Evolutionary conservation across 768 basidiomycete species (phyloP).

Genomic region (Lentinula detonsa): DNA sequence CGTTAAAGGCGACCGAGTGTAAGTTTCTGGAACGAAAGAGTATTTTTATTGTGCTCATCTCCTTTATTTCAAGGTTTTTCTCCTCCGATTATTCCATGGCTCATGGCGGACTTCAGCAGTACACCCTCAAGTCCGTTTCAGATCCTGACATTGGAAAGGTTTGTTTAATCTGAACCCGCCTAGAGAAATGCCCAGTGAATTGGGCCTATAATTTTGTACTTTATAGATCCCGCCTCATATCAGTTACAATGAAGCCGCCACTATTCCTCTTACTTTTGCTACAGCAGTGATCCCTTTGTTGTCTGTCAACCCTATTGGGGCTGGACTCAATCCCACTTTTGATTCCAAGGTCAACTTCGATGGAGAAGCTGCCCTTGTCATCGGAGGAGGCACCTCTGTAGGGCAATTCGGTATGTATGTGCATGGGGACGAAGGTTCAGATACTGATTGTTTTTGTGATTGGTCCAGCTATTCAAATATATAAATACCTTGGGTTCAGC

Average conservation of each 20-base stretch:
- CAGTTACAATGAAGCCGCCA: conserved; percentile 42
- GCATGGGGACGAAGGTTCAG: no score
- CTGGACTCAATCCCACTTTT: conserved; percentile 34
- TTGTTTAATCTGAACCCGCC: not conserved
- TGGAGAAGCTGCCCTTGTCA: conserved; percentile 37
- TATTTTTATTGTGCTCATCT: no score
- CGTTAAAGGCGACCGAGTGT: conserved; percentile 50
- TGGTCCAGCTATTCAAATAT: not conserved
- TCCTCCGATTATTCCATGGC: conserved; percentile 32
- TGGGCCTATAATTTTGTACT: not conserved
- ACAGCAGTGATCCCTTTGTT: conserved; percentile 48
- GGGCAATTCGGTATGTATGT: conserved; percentile 39
- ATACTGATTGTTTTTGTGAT: not conserved
- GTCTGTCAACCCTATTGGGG: conserved; percentile 28
- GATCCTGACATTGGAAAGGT: conserved; percentile 33
- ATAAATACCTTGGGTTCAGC: conserved; percentile 1
- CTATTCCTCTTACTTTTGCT: conserved; percentile 42
- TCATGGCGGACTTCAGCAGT: conserved; percentile 38
- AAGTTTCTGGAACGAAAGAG: conserved; percentile 10
- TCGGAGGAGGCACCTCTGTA: conserved; percentile 43
- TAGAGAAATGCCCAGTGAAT: no score
- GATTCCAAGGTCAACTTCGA: conserved; percentile 32
- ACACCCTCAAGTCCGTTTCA: conserved; percentile 29
- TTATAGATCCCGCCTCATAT: conserved; percentile 38
- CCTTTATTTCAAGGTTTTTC: conserved; percentile 23